phyloP scores from a whole-genome alignment of 2,329 filamentous ascomycete genomes.

The Diatrype stigma region DNA sequence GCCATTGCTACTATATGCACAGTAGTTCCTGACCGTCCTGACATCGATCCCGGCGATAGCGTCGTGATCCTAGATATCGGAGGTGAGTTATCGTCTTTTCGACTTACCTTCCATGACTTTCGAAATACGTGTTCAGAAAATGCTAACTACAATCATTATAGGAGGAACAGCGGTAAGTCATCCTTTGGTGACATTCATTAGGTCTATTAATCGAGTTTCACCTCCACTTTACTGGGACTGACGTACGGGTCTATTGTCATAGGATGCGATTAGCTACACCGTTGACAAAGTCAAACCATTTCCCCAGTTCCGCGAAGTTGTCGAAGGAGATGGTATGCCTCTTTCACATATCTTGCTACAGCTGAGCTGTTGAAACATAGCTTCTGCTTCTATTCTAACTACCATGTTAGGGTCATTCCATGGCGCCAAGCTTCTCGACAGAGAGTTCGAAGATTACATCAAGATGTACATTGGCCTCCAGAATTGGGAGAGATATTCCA shows the following conservation, averaged over 20 bases:
- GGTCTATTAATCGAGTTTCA: no score
- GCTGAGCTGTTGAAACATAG: no score
- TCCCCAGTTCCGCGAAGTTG: conserved; percentile 4
- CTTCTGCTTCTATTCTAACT: background rate
- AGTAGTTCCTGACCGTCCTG: conserved; percentile 21
- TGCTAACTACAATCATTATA: background rate
- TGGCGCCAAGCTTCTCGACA: conserved; percentile 9
- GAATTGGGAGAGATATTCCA: background rate
- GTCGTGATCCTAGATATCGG: conserved; percentile 28
- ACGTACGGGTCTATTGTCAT: no score
- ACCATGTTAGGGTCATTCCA: conserved; percentile 6
- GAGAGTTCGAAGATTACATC: conserved; percentile 6
- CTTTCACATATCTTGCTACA: no score
- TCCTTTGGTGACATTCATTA: no score
- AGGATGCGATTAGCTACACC: conserved; percentile 16
- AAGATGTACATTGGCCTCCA: background rate
- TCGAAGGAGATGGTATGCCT: conserved; percentile 9
- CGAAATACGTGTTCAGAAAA: background rate
- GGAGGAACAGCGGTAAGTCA: conserved; percentile 7
- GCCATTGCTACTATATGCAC: conserved; percentile 33
- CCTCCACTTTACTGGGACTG: no score
- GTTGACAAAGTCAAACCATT: conserved; percentile 2
- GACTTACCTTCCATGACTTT: background rate
- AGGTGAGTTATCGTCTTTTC: conserved; percentile 10
- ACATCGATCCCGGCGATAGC: conserved; percentile 18